Evolutionary conservation across 2,329 filamentous ascomycete genomes (phyloP).

Genomic region (Sarocladium kiliense): DNA sequence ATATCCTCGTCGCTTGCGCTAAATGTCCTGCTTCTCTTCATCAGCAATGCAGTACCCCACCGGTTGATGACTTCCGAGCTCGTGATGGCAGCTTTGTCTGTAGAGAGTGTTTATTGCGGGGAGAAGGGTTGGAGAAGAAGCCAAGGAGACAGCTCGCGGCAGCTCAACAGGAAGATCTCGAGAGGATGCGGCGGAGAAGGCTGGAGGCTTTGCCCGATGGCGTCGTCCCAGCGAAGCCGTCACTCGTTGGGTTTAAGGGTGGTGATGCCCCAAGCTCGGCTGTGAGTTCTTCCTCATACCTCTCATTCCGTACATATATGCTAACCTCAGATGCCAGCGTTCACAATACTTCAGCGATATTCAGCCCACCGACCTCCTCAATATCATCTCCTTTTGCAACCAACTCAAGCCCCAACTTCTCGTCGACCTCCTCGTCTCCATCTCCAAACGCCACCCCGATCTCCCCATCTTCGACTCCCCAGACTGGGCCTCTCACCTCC

Average conservation of each 20-base stretch:
- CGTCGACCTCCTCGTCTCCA: conserved; percentile 34
- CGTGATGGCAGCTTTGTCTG: conserved; percentile 9
- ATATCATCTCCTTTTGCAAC: conserved; percentile 35
- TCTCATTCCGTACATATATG: neutral
- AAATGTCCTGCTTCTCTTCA: conserved; percentile 19
- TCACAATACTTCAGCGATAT: conserved; percentile 33
- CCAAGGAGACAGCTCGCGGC: conserved; percentile 4
- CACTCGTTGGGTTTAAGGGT: conserved; percentile 32
- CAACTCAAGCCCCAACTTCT: conserved; percentile 35
- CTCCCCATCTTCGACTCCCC: conserved; percentile 37
- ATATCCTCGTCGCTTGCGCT: conserved; percentile 17
- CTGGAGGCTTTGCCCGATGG: conserved; percentile 27
- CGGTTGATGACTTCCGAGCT: conserved; percentile 6
- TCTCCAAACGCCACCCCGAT: conserved; percentile 36
- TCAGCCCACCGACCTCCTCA: conserved; percentile 32
- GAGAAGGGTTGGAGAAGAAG: neutral
- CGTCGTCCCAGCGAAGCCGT: conserved; percentile 27
- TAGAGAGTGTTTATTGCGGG: conserved; percentile 1
- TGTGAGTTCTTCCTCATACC: conserved; percentile 20
- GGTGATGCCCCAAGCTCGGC: conserved; percentile 27
- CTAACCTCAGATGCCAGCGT: conserved; percentile 21
- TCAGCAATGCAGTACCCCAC: conserved; percentile 17
- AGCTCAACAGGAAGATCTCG: conserved; percentile 16
- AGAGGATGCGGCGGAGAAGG: conserved; percentile 24
- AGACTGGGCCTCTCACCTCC: conserved; percentile 29